Evolutionary conservation across 768 basidiomycete genomes (phyloP), one percentile per base, ranked within the genome.

Genomic region (Cyclocybe cylindracea): DNA sequence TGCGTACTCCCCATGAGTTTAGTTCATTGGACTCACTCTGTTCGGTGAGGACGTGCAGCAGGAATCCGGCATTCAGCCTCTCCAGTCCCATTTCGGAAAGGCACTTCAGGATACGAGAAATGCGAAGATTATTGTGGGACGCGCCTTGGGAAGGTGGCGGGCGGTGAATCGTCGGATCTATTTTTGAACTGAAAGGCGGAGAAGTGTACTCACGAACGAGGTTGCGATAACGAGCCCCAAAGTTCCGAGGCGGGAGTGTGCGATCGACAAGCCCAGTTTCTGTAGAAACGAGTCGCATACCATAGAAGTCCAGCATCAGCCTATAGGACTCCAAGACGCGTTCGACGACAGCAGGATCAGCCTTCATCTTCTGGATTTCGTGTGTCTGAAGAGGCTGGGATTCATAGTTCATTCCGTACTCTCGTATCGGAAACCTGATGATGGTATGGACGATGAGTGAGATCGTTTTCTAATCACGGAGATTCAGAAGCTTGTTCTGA

Each of bases 291-390:
- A 90, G 77, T 29, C 73, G 72, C 85, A 90, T 88, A 18, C 88
- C 89, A 61, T 88, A 91, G 70, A 91, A 90, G 64, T 87, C 85
- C 24, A 91, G 78, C 85, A 92, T 88, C 58, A 90, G 76, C 55
- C 66, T 70, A 65, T 89, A 90, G 14, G 88, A 89, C 29, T 66
- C 67, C 4, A 84, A 48, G 31, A 89, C 59, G 36, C 86, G 80
- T 50, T 68, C 54, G 43, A 83, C 66, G 39, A 85, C 73, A 37
- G 59, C 56, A 31, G 74, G 58, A 62, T 83, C 75, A 10, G 68
- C 67, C 59, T 73, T 84, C 78, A 89, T 85, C 34, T 71, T 64
- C 10, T 67, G 61, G 40, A 84, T 76, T 66, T 91, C 89, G 61
- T 88, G 86, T 10, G 62, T 71, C 61, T 85, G 83, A 36, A 91